phyloP scores from a whole-genome alignment of 495 filamentous ascomycete genomes.

The Penicillium cosmopolitanum region DNA sequence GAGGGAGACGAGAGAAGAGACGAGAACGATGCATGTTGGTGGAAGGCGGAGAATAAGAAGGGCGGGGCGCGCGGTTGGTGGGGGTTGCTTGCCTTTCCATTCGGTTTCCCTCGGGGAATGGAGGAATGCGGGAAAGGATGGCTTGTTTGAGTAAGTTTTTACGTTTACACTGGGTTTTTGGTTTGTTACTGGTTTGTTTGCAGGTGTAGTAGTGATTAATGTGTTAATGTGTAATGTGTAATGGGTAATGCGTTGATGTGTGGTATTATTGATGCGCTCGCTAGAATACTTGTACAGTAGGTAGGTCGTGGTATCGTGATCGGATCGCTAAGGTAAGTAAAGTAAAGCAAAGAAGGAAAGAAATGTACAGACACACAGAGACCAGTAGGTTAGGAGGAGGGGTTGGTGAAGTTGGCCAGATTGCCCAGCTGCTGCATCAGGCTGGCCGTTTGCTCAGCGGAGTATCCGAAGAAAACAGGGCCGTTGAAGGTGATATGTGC shows the following conservation, averaged over 20 bases:
- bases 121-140: constrained; percentile 5
- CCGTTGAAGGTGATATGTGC: constrained; percentile 81
- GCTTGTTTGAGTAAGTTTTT: not conserved
- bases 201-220: too few species aligned
- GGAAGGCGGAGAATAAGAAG: constrained; percentile 9
- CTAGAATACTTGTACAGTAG: too few species aligned
- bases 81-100: not conserved
- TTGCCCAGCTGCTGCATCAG: constrained; percentile 62
- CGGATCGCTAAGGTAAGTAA: too few species aligned
- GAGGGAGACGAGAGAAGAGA: constrained; percentile 32
- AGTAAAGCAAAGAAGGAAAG: not conserved
- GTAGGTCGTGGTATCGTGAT: not conserved
- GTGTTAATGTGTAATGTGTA: too few species aligned
- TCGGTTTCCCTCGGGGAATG: constrained; percentile 37
- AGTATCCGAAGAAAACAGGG: constrained; percentile 87
- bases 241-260: too few species aligned
- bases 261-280: too few species aligned
- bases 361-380: not conserved
- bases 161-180: not conserved
- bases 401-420: constrained; percentile 3
- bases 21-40: constrained; percentile 16
- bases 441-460: constrained; percentile 73
- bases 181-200: too few species aligned
- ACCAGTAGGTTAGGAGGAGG: constrained; percentile 7
- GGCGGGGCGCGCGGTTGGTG: constrained; percentile 17